Base-by-base conservation (phyloP, 1,284 basidiomycete species). In the Veloboletus limbatus region DNA sequence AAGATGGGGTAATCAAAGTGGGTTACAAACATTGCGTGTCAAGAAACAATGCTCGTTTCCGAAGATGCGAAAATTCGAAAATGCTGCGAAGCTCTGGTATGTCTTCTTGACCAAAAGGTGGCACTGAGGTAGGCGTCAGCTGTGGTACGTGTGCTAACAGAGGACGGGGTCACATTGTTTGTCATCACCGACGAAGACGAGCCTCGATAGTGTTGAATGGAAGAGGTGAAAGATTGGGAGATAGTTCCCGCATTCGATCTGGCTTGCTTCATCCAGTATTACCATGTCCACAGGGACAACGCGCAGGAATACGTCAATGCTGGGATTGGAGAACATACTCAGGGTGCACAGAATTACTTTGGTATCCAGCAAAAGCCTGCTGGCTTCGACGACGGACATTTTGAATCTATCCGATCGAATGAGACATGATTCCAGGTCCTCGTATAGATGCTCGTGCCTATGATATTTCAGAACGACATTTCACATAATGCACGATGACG, bases 371-470 rank as follows among this genome's bases (percentile, higher is more conserved):
- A 80, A 53, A 10, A 58, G 32, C 53, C 51, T 52, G 45, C 54
- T 32, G 39, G 44, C 43, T 18, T 49, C 46, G 54, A 56, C 18
- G 14, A 30, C 0, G 27, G 54, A 51, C n/a, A 35, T 30, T 10
- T 33, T 52, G 36, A 87, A 78, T 0, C 54, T 44, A 45, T 75
- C 66, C 9, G 82, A 81, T 7, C 66, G 58, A 40, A 89, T 80
- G 14, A 85, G 54, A 37, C 78, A 69, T 0, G 52, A 37, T 24
- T 59, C 47, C 18, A 82, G 57, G 13, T 66, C 51, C 8, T 62
- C 45, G 57, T 89, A 89, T 0, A 87, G 66, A 58, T 88, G 82
- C 48, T 86, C 85, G 67, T 89, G 84, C 85, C 87, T 89, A 42
- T 38, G 26, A 37, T 40, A 30, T 20, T 41, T 49, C 39, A 56